These are phyloP conservation scores for Dianthus caryophyllus DNA, from an alignment of 148 eudicot species.

Conservation along the genomic window DNA sequence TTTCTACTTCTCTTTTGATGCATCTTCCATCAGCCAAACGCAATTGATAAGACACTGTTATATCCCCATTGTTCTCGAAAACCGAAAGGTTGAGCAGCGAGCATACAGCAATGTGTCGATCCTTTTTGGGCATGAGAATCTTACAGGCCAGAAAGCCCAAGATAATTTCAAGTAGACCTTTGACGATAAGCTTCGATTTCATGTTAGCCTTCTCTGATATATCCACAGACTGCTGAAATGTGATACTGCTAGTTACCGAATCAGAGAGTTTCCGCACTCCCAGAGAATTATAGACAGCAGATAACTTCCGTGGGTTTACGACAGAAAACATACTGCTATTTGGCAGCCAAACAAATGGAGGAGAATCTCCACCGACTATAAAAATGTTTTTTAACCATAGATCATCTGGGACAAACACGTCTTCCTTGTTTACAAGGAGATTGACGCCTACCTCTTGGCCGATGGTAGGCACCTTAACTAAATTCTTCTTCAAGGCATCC, in stretches of 20 bases:
- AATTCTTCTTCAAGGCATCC: constrained; percentile 11
- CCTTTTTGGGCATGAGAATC: constrained; percentile 17
- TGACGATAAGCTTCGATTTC: constrained; percentile 22
- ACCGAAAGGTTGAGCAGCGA: constrained; percentile 15
- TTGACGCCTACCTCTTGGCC: constrained; percentile 6
- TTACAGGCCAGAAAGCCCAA: constrained; percentile 26
- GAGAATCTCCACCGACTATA: constrained; percentile 10
- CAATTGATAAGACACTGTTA: constrained; percentile 18
- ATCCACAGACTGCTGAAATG: constrained; percentile 5
- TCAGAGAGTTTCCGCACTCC: constrained; percentile 22
- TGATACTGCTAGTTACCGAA: constrained; percentile 20
- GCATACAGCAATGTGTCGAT: constrained; percentile 11
- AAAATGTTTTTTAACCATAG: constrained; percentile 21
- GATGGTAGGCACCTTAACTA: constrained; percentile 20
- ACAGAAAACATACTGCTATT: constrained; percentile 5
- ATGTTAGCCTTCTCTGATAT: background rate
- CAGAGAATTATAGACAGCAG: constrained; percentile 12
- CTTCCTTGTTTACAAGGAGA: constrained; percentile 12
- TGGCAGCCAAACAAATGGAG: constrained; percentile 24
- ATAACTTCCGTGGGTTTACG: constrained; percentile 17
- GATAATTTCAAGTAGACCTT: constrained; percentile 23
- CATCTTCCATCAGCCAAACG: background rate
- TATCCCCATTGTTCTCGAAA: constrained; percentile 10
- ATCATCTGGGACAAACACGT: constrained; percentile 19
- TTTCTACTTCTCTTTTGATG: constrained; percentile 15